A percentile compares a stretch with the other conserved stretches of the same genome.
These are phyloP conservation scores for Salix koriyanagi DNA, from an alignment of 345 rosid species.

Conservation along the genomic window DNA sequence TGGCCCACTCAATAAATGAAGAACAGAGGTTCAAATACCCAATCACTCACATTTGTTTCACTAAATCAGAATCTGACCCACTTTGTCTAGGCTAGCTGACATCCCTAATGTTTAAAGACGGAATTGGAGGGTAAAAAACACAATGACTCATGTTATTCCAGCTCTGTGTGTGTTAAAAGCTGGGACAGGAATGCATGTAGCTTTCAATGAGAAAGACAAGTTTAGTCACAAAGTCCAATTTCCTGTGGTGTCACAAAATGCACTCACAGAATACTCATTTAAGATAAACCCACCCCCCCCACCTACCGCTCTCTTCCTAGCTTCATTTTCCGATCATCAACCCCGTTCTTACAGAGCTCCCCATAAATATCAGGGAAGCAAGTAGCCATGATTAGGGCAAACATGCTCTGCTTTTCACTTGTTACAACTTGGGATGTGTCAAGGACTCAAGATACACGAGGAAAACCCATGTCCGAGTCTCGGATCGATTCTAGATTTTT, in stretches of 20 bases:
- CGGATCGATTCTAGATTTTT: too few relatives aligned
- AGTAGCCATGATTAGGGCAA: constrained; percentile 10
- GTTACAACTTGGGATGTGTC: neutral
- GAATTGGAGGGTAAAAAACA: neutral
- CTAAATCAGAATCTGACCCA: constrained; percentile 30
- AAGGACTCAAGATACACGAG: neutral
- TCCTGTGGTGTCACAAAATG: neutral
- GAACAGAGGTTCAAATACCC: constrained; percentile 5
- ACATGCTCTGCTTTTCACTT: neutral
- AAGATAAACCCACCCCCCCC: constrained; percentile 11
- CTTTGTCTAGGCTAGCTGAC: neutral
- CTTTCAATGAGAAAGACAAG: constrained; percentile 23
- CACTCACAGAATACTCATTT: constrained; percentile 18
- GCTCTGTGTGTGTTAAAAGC: constrained; percentile 7
- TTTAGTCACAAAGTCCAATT: neutral
- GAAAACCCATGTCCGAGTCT: too few relatives aligned
- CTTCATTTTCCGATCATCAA: constrained; percentile 19
- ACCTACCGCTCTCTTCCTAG: constrained; percentile 13
- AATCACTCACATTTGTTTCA: constrained; percentile 19
- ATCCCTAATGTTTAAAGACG: neutral
- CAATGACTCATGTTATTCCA: neutral
- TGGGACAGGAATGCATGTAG: constrained; percentile 23
- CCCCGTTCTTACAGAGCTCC: constrained; percentile 11
- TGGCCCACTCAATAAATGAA: constrained; percentile 27
- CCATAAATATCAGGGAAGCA: constrained; percentile 20